These are phyloP conservation scores for Yarrowia deformans DNA, from an alignment of 805 yeast species.

Conservation along the genomic window DNA sequence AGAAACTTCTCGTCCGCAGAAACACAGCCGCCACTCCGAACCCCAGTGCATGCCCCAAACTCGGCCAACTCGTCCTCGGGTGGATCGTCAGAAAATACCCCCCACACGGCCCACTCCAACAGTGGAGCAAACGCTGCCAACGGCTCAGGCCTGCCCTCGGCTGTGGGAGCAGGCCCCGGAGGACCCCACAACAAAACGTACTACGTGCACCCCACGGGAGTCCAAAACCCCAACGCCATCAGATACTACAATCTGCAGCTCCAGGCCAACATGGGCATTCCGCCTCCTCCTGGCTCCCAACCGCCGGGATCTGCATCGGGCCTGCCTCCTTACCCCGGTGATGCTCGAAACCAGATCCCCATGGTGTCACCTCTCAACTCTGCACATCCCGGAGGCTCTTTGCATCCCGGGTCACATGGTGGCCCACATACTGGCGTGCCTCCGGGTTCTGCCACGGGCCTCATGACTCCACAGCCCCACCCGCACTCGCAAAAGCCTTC, in stretches of 20 bases:
- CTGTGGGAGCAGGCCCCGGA: neutral
- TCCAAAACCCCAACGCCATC: constrained; percentile 38
- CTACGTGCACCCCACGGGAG: constrained; percentile 28
- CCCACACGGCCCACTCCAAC: constrained; percentile 36
- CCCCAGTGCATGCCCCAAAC: constrained; percentile 38
- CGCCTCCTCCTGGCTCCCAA: constrained; percentile 28
- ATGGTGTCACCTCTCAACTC: constrained; percentile 30
- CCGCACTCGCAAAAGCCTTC: constrained; percentile 35
- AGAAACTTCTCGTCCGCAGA: constrained; percentile 8
- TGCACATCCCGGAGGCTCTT: constrained; percentile 14
- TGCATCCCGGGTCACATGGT: constrained; percentile 20
- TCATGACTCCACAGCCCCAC: constrained; percentile 34
- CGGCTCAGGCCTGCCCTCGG: constrained; percentile 9
- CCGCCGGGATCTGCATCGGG: constrained; percentile 24
- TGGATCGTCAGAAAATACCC: constrained; percentile 26
- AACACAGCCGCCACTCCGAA: constrained; percentile 13
- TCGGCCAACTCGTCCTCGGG: constrained; percentile 34
- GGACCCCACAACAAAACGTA: constrained; percentile 7
- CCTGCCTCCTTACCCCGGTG: constrained; percentile 21
- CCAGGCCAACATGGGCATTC: constrained; percentile 35
- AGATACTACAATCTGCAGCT: constrained; percentile 32
- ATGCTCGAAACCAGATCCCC: constrained; percentile 25
- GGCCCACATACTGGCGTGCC: constrained; percentile 15
- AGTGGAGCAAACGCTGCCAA: neutral
- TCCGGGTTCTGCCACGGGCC: constrained; percentile 24